These are phyloP conservation scores for Nothopassalora personata DNA, from an alignment of 2,329 filamentous ascomycete genomes.

Conservation along the genomic window DNA sequence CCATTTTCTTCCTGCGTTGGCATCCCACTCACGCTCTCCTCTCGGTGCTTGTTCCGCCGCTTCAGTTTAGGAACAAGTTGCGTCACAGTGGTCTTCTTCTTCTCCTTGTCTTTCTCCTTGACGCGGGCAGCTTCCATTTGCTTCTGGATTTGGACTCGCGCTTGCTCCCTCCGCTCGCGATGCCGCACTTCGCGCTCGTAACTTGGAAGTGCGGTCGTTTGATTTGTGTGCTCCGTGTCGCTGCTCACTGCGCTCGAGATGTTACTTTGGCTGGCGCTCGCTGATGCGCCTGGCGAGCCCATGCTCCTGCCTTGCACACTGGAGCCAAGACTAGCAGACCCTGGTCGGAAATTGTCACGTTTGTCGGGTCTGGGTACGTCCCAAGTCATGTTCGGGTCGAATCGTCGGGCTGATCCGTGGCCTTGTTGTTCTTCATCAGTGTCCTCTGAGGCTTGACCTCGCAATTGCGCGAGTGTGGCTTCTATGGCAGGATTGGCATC, in stretches of 20 bases:
- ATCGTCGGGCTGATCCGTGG: constrained; percentile 11
- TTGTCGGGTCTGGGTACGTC: constrained; percentile 12
- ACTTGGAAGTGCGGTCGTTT: constrained; percentile 30
- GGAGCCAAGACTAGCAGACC: constrained; percentile 20
- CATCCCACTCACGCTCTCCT: constrained; percentile 15
- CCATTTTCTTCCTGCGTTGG: background rate
- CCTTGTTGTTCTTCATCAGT: constrained; percentile 21
- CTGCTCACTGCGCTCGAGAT: constrained; percentile 30
- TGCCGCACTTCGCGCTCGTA: constrained; percentile 32
- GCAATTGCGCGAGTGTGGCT: constrained; percentile 18
- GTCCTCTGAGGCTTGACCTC: constrained; percentile 15
- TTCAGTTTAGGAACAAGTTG: constrained; percentile 36
- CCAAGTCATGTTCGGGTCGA: constrained; percentile 6
- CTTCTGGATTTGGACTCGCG: constrained; percentile 30
- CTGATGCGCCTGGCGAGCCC: constrained; percentile 16
- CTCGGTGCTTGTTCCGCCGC: constrained; percentile 31
- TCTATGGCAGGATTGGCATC: constrained; percentile 27
- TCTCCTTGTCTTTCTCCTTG: constrained; percentile 32
- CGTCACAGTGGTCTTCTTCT: constrained; percentile 30
- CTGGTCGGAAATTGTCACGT: constrained; percentile 17
- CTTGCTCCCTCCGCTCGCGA: constrained; percentile 29
- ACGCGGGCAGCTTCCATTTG: constrained; percentile 29
- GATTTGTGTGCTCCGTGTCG: constrained; percentile 28
- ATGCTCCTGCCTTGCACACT: constrained; percentile 20
- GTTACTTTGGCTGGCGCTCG: constrained; percentile 27